Base-by-base conservation (phyloP, 2,329 filamentous ascomycete genomes). In the Arthrobotrys entomopaga region DNA sequence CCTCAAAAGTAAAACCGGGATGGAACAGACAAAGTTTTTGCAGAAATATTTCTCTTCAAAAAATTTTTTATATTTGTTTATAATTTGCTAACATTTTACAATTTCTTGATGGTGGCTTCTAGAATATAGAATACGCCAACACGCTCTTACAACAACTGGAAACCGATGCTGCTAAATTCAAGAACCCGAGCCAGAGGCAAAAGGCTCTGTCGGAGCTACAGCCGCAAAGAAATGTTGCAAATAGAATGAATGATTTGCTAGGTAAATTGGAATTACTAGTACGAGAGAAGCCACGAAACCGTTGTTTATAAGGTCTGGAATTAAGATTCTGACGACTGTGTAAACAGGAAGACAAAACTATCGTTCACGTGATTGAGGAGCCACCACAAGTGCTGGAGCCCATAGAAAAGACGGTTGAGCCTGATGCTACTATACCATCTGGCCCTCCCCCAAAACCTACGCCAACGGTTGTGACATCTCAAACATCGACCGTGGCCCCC, bases 41-140 rank as follows among this genome's bases (percentile, higher is more conserved):
- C 29, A 34, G 29, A 34, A 34, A 34, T 6, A 34, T 34, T 34
- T 6, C 29, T 34, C 29, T 34, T n/a, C n/a, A n/a, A n/a, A n/a
- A n/a, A 34, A 34, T 7, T 34, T 34, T 26, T 26, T 34, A 2
- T 10, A 34, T 34, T 5, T 3, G 29, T 34, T 34, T 7, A 1
- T 34, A 34, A 7, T 34, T 34, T 6, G 29, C 29, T 34, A 10
- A 34, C 29, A 34, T 7, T 34, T 26, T 34, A 34, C 6, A 34
- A n/a, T n/a, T 53, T 29, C 29, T 64, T 46, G n/a, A 20, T 42
- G 43, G 22, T 26, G 42, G 11, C 7, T 43, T 54, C 34, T 64
- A 75, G 71, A 75, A 70, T 59, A 34, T 75, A 60, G 60, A 75
- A 29, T 75, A 75, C 29, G 64, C 71, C 10, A 54, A 65, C 26